phyloP scores from a whole-genome alignment of 2,329 filamentous ascomycete genomes.

The Hypoxylon sp. region DNA sequence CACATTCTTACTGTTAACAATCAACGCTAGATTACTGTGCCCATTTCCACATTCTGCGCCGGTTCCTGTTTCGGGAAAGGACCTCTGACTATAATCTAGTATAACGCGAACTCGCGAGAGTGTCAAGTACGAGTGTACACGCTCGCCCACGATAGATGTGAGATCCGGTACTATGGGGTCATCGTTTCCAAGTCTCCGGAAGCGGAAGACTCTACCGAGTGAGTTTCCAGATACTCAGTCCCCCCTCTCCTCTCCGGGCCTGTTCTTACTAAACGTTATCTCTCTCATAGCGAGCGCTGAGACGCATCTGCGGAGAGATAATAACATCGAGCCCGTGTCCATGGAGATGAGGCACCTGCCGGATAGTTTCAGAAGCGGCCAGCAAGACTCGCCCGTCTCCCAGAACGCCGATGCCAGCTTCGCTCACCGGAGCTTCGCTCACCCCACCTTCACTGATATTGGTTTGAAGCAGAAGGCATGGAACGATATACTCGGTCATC shows the following conservation, averaged over 20 bases:
- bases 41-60: neutral
- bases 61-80: neutral
- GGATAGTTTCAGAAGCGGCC: constrained; percentile 16
- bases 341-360: constrained; percentile 47
- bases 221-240: constrained; percentile 42
- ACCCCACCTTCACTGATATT: constrained; percentile 66
- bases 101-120: constrained; percentile 26
- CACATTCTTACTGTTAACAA: neutral
- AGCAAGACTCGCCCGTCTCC: constrained; percentile 43
- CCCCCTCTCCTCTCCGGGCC: neutral
- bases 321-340: constrained; percentile 49
- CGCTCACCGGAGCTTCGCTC: constrained; percentile 53
- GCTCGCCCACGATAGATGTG: constrained; percentile 27
- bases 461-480: constrained; percentile 74
- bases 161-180: constrained; percentile 44
- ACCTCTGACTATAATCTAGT: constrained; percentile 14
- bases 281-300: constrained; percentile 47
- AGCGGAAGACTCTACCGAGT: constrained; percentile 25
- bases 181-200: constrained; percentile 37
- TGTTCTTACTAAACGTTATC: constrained; percentile 11
- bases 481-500: constrained; percentile 75
- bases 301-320: constrained; percentile 44
- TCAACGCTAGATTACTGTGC: neutral
- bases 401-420: constrained; percentile 51
- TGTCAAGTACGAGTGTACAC: constrained; percentile 46